Evolutionary conservation across 805 yeast genomes (phyloP).

Genomic region (Yarrowia keelungensis): DNA sequence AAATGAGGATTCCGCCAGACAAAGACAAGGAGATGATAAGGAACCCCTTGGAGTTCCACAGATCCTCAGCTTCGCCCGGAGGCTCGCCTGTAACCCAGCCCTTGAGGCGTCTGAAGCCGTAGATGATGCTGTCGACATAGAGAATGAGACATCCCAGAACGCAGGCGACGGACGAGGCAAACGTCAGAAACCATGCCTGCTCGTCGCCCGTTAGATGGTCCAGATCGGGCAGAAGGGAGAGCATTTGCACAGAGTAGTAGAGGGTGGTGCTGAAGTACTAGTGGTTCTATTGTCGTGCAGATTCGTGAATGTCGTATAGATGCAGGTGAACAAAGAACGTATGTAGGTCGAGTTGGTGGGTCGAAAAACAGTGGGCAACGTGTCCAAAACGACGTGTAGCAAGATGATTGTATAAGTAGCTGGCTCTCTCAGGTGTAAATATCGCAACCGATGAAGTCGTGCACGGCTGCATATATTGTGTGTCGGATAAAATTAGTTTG

Average conservation of each 20-base stretch:
- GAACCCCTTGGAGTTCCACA: slow-evolving; percentile 55
- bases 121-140: slow-evolving; percentile 62
- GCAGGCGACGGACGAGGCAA: slow-evolving; percentile 73
- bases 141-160: slow-evolving; percentile 73
- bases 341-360: too few relatives aligned
- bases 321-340: too few relatives aligned
- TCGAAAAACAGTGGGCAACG: too few relatives aligned
- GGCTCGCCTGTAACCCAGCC: slow-evolving; percentile 10
- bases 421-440: neutral
- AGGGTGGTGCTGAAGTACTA: neutral
- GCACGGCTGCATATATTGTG: slow-evolving; percentile 16
- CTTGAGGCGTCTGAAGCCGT: slow-evolving; percentile 59
- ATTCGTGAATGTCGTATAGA: too few relatives aligned
- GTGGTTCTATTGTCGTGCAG: too few relatives aligned
- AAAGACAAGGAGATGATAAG: slow-evolving; percentile 77
- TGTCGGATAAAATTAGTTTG: slow-evolving; percentile 13
- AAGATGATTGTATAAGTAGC: too few relatives aligned
- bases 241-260: neutral
- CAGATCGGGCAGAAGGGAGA: slow-evolving; percentile 23
- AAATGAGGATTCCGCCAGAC: slow-evolving; percentile 78
- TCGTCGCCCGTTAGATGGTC: slow-evolving; percentile 41
- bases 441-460: slow-evolving; percentile 7
- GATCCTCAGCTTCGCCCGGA: slow-evolving; percentile 9
- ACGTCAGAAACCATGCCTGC: slow-evolving; percentile 63
- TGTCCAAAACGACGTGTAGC: too few relatives aligned